Evolutionary conservation across 495 filamentous ascomycete species (phyloP), one percentile per base, ranked within the genome.

Genomic region (Hypomontagnella monticulosa): DNA sequence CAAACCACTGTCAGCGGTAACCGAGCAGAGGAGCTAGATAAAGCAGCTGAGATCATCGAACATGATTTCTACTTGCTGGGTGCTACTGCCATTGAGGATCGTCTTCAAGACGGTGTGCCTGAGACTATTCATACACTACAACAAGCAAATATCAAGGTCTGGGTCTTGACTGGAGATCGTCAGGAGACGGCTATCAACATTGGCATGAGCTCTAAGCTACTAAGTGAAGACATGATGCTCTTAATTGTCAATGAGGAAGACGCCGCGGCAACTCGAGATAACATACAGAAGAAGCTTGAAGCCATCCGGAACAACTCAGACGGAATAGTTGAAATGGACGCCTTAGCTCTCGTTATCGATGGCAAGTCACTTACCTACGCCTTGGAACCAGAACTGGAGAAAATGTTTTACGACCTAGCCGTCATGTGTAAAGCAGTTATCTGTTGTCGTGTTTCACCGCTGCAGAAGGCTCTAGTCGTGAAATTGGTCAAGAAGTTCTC

Each of bases 141-240:
- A 73, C 91, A 92, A 57, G 96, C 96, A 16, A 95, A 95, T 27
- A 98, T 99, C 77, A 99, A 99, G 79, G 88, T 99, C 43, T 99
- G 96, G 95, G 96, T 99, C 16, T 78, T 99, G 74, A 99, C 96
- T 37, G 96, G 96, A 70, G 96, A 99, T 81, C 85, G 96, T 71
- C 96, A 99, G 74, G 96, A 99, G 74, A 99, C 96, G 46, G 96
- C 96, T 48, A 99, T 99, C 80, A 99, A 99, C 72, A 99, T 99
- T 70, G 96, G 96, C 57, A 99, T 99, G 96, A 97, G 92, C 71
- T 99, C 96, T 78, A 98, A 97, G 80, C 84, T 99, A 19, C 93
- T 99, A 43, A 97, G 93, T 46, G 96, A 99, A 75, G 96, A 99
- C 64, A 99, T 99, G 96, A 96, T 93, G 57, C 82, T 99, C 10